phyloP scores from a whole-genome alignment of 331 rosid genomes.

The Saraca asoca region DNA sequence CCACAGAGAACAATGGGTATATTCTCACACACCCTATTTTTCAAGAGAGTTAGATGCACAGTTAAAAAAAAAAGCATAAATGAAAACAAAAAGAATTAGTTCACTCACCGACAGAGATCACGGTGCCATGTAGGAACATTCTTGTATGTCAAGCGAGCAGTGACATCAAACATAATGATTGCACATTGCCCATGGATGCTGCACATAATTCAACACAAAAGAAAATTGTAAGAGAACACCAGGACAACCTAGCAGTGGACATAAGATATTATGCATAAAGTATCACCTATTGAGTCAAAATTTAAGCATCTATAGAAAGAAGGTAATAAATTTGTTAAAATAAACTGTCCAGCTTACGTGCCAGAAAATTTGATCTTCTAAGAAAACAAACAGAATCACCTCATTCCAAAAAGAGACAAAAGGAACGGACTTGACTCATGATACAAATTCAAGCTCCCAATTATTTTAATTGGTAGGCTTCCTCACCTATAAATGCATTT shows the following conservation, averaged over 20 bases:
- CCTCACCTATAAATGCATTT: too few species aligned
- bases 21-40: conserved; percentile 65
- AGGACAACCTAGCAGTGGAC: neutral
- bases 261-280: too few species aligned
- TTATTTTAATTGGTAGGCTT: too few species aligned
- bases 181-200: conserved; percentile 76
- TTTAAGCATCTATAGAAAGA: neutral
- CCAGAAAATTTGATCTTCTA: neutral
- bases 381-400: conserved; percentile 1
- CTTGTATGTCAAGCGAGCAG: conserved; percentile 66
- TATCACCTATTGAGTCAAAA: conserved; percentile 9
- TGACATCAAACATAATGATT: conserved; percentile 71
- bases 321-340: neutral
- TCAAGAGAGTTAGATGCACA: neutral
- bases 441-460: conserved; percentile 1
- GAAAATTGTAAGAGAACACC: conserved; percentile 1
- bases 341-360: neutral
- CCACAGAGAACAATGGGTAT: conserved; percentile 76
- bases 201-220: conserved; percentile 26
- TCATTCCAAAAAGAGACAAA: neutral
- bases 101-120: conserved; percentile 65
- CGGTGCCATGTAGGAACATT: conserved; percentile 77
- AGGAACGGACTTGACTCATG: neutral
- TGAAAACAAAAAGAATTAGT: too few species aligned
- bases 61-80: neutral